These are phyloP conservation scores for Plasmodium gaboni DNA, from an alignment of 169 alveolate species.

Conservation along the genomic window DNA sequence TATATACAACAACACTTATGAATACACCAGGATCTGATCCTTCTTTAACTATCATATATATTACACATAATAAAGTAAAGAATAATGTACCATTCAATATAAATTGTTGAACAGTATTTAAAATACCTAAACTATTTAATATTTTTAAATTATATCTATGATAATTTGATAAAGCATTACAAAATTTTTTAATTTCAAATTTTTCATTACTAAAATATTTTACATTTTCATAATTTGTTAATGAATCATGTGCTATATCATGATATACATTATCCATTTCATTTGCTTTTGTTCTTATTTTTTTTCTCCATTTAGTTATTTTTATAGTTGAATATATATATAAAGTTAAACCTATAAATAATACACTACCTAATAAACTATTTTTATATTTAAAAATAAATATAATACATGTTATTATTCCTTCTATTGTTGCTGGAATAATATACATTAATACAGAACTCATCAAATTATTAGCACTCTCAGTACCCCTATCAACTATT, in stretches of 20 bases:
- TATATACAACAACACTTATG: conserved; percentile 75
- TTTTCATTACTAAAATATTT: conserved; percentile 84
- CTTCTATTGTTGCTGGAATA: conserved; percentile 71
- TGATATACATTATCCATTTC: conserved; percentile 86
- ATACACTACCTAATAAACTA: conserved; percentile 41
- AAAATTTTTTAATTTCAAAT: conserved; percentile 79
- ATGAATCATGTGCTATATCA: conserved; percentile 81
- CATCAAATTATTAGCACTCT: conserved; percentile 68
- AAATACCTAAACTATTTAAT: conserved; percentile 78
- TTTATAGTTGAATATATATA: conserved; percentile 77
- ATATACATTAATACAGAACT: conserved; percentile 54
- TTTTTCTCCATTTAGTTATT: conserved; percentile 82
- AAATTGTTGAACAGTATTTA: conserved; percentile 81
- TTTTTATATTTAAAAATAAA: conserved; percentile 64
- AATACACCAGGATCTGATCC: conserved; percentile 71
- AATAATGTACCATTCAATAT: conserved; percentile 52
- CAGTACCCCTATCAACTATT: conserved; percentile 68
- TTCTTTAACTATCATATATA: conserved; percentile 44
- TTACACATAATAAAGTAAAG: conserved; percentile 38
- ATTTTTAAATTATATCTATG: conserved; percentile 78
- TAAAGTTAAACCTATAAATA: conserved; percentile 39
- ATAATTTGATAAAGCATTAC: conserved; percentile 78
- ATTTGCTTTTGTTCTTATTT: conserved; percentile 79
- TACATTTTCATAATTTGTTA: conserved; percentile 85
- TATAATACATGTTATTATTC: conserved; percentile 51